Base-by-base conservation (phyloP, 306 rosid species). In the Sicyos baderoa region DNA sequence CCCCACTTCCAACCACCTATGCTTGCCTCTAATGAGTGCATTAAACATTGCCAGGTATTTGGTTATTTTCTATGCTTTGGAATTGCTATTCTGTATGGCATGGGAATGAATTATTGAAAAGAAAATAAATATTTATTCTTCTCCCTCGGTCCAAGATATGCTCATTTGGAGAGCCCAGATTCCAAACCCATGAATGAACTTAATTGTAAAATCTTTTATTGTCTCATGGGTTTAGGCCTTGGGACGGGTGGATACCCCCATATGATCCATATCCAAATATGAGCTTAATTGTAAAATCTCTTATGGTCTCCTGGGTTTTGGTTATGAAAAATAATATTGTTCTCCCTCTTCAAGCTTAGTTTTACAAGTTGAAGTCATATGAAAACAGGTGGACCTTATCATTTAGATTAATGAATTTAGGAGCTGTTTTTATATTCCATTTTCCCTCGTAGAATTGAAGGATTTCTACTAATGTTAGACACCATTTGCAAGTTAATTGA, bases 31-130 rank as follows among this genome's bases (percentile, higher is more conserved):
- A 68, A 77, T 84, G 97, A 94, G 99, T 68, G 81, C 84, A 40
- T 85, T 93, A 72, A 88, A 86, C 77, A 83, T 93, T 68, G 96
- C 97, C 72, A 90, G 99, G 99, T 94, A 88, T 76, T 45, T 68
- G 27, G 29, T 54, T 29, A 9, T 56, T 72, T 60, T 54, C 54
- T 65, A 45, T 65, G 54, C 23, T 47, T 21, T 14, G 4, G 11
- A 64, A 40, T 47, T 45, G 7, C 71, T 6, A 52, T 29, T 10
- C 40, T 6, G 1, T 51, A 27, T 51, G 50, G 37, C 19, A 23
- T 21, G 22, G 37, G 54, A 65, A 21, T 44, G 13, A 45, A 45
- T 14, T 29, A 29, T 29, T 29, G 35, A 29, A 29, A 29, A 29
- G 35, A 29, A 29, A 29, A 29, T 29, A 29, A 2, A 29, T 29